A percentile compares a stretch with the other conserved stretches of the same genome.
These are phyloP conservation scores for Trametes meyenii DNA, from an alignment of 768 basidiomycete genomes.

Conservation along the genomic window DNA sequence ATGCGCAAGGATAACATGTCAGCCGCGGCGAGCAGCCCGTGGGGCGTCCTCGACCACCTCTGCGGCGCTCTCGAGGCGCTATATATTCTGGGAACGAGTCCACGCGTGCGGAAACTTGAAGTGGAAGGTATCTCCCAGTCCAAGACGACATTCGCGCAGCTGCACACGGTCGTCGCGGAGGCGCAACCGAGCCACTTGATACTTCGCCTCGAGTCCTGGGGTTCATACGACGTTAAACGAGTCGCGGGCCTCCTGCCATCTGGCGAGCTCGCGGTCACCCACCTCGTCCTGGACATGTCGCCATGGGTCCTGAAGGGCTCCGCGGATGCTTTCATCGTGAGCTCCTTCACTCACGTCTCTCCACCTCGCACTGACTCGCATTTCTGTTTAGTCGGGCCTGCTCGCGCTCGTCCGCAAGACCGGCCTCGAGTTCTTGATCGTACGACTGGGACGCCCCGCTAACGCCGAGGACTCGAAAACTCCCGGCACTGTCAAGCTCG, in stretches of 20 bases:
- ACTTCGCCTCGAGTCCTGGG: not conserved
- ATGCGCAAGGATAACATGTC: not conserved
- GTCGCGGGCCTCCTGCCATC: not conserved
- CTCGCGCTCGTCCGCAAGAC: too few relatives aligned
- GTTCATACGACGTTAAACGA: not conserved
- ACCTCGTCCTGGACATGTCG: too few relatives aligned
- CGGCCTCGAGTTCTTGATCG: too few relatives aligned
- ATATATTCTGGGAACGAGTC: not conserved
- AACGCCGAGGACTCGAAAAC: too few relatives aligned
- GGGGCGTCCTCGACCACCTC: not conserved
- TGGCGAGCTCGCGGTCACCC: not conserved
- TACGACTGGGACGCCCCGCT: too few relatives aligned
- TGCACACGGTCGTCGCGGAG: not conserved
- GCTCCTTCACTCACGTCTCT: too few relatives aligned
- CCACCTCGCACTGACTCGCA: too few relatives aligned
- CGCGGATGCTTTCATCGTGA: too few relatives aligned
- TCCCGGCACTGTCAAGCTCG: not conserved
- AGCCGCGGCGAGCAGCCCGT: not conserved
- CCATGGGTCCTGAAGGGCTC: too few relatives aligned
- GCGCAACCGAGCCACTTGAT: not conserved
- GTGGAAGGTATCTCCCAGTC: not conserved
- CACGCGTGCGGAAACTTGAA: not conserved
- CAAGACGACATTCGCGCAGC: not conserved
- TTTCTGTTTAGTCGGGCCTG: too few relatives aligned
- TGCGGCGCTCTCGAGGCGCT: not conserved